Evolutionary conservation across 768 basidiomycete species (phyloP), one percentile per base, ranked within the genome.

Genomic region (Mycena crocata): DNA sequence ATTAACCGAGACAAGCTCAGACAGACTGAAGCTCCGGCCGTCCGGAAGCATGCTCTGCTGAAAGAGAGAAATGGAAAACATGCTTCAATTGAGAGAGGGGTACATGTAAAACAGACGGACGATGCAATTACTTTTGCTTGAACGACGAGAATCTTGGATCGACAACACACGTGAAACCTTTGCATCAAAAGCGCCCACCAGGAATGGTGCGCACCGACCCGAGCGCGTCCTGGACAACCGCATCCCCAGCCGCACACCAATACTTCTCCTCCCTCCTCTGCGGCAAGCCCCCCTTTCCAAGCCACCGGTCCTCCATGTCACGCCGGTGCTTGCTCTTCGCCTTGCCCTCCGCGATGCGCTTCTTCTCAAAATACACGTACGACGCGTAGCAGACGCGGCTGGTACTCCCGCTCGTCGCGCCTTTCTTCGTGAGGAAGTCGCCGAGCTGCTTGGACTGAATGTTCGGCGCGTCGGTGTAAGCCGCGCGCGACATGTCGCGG

Each of bases 241-340:
- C 50, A 37, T 52, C 32, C 34, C 35, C 23, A 37, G 21, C 50
- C 4, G 8, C 8, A 31, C 50, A 52, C 10, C 8, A 52, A 24
- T 52, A 52, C 50, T 52, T 52, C 50, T 52, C 50, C 50, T 52
- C 39, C 34, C 66, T 63, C 23, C 44, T 23, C 54, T 54, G 59
- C 5, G 71, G 71, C 65, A 67, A 62, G 9, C 71, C 73, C 34
- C 67, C 69, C 30, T 62, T 54, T 46, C 62, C 67, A 35, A 57
- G 54, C 68, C 71, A 72, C 48, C 62, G 61, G 12, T 65, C 72
- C 63, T 73, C 65, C 50, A 64, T 60, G 55, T 73, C 71, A 17
- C 55, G 34, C 52, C 71, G 51, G 19, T 65, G 64, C 64, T 65
- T 65, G 45, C 57, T 65, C 64, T 65, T 65, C 64, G 48, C 42